Evolutionary conservation across 805 yeast genomes (phyloP).

Genomic region (Suhomyces faveliae): DNA sequence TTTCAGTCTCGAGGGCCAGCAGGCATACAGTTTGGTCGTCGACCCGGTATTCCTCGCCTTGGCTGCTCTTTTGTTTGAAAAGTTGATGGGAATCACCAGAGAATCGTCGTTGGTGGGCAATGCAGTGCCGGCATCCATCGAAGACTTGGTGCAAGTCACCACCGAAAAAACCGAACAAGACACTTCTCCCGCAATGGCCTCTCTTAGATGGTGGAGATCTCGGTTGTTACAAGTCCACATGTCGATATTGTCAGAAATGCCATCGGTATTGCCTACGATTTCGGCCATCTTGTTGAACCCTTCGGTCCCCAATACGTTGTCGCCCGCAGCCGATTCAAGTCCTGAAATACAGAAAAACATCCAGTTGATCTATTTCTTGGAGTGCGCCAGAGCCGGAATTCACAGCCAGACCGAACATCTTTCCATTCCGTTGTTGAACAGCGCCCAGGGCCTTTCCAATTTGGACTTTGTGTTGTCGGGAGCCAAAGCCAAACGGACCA

Average conservation of each 20-base stretch:
- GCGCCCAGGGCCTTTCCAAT: slow-evolving; percentile 58
- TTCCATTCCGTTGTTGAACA: slow-evolving; percentile 51
- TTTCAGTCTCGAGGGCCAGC: slow-evolving; percentile 63
- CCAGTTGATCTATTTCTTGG: slow-evolving; percentile 56
- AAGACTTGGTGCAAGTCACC: slow-evolving; percentile 21
- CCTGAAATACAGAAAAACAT: slow-evolving; percentile 34
- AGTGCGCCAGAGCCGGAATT: slow-evolving; percentile 61
- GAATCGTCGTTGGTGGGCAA: slow-evolving; percentile 42
- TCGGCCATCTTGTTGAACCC: slow-evolving; percentile 41
- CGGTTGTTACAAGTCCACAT: slow-evolving; percentile 64
- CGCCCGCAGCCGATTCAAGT: slow-evolving; percentile 31
- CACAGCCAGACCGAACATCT: slow-evolving; percentile 65
- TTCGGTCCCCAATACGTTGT: slow-evolving; percentile 25
- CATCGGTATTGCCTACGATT: slow-evolving; percentile 47
- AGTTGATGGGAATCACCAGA: slow-evolving; percentile 39
- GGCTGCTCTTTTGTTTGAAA: slow-evolving; percentile 32
- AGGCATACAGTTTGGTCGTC: slow-evolving; percentile 54
- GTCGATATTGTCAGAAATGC: slow-evolving; percentile 62
- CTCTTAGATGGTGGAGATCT: slow-evolving; percentile 73
- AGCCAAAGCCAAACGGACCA: slow-evolving; percentile 83
- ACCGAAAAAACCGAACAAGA: slow-evolving; percentile 5
- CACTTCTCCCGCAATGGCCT: slow-evolving; percentile 37
- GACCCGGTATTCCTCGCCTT: slow-evolving; percentile 37
- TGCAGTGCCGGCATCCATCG: slow-evolving; percentile 20
- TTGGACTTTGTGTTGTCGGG: slow-evolving; percentile 75